Evolutionary conservation across 2,329 filamentous ascomycete species (phyloP).

Genomic region (Monilinia fructigena): DNA sequence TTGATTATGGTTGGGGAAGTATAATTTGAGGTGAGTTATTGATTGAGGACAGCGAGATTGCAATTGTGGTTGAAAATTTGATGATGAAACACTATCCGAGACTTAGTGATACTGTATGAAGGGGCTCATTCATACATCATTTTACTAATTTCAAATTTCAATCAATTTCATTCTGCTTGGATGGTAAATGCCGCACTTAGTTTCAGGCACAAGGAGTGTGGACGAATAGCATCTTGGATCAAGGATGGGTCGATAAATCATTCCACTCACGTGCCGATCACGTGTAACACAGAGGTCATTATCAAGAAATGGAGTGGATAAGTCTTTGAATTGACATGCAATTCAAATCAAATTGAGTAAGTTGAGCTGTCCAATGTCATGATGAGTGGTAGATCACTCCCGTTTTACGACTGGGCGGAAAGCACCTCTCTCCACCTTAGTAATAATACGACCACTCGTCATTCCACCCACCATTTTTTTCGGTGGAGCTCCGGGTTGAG

Average conservation of each 20-base stretch:
- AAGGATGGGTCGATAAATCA: background rate
- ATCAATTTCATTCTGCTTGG: background rate
- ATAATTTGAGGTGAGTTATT: background rate
- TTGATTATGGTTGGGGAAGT: background rate
- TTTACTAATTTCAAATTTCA: background rate
- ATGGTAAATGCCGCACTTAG: background rate
- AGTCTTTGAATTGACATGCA: constrained; percentile 10
- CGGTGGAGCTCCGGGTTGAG: constrained; percentile 20
- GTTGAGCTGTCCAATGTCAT: constrained; percentile 14
- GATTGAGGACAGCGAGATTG: background rate
- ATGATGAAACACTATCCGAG: background rate
- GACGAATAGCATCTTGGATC: background rate
- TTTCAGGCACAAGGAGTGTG: background rate
- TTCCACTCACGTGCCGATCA: constrained; percentile 4
- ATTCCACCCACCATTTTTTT: constrained; percentile 13
- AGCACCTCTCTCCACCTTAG: constrained; percentile 16
- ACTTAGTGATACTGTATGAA: constrained; percentile 1
- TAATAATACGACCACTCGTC: constrained; percentile 18
- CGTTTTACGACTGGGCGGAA: constrained; percentile 12
- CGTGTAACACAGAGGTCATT: background rate
- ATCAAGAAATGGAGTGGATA: background rate
- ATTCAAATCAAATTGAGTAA: background rate
- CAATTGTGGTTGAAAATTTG: background rate
- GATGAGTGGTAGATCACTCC: constrained; percentile 13
- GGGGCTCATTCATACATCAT: background rate